phyloP scores from a whole-genome alignment of 2,329 filamentous ascomycete genomes.

The Capronia americana region DNA sequence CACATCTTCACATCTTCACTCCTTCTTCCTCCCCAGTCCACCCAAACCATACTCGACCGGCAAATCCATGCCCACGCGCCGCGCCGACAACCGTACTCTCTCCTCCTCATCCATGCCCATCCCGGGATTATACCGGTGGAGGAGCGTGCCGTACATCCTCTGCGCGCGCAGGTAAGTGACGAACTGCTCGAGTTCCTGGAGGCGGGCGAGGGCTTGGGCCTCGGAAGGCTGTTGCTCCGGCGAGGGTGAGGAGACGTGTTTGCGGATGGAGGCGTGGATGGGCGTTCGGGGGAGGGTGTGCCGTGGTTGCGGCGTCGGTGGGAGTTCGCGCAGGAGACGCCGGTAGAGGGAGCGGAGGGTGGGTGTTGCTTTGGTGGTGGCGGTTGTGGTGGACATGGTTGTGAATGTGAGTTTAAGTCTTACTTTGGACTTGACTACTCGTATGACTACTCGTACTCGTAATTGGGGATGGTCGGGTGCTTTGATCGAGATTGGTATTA shows the following conservation, averaged over 20 bases:
- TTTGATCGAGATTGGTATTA: neutral
- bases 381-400: neutral
- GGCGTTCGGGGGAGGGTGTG: slow-evolving; percentile 56
- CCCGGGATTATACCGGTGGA: slow-evolving; percentile 93
- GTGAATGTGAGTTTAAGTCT: neutral
- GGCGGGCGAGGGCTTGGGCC: slow-evolving; percentile 40
- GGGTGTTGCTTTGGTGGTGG: slow-evolving; percentile 21
- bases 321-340: slow-evolving; percentile 85
- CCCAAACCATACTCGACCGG: slow-evolving; percentile 63
- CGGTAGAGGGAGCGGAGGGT: slow-evolving; percentile 80
- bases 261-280: slow-evolving; percentile 72
- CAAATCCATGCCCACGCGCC: slow-evolving; percentile 88
- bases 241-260: slow-evolving; percentile 58
- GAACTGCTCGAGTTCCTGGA: slow-evolving; percentile 74
- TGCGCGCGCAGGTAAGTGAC: slow-evolving; percentile 84
- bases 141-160: slow-evolving; percentile 76
- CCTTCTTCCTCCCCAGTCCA: neutral
- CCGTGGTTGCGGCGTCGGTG: slow-evolving; percentile 57
- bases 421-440: neutral
- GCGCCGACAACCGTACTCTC: slow-evolving; percentile 79
- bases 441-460: neutral
- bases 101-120: slow-evolving; percentile 87
- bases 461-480: neutral
- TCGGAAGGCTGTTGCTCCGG: slow-evolving; percentile 40
- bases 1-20: neutral